Base-by-base conservation (phyloP, 257 asterid species). In the Penstemon barbatus region DNA sequence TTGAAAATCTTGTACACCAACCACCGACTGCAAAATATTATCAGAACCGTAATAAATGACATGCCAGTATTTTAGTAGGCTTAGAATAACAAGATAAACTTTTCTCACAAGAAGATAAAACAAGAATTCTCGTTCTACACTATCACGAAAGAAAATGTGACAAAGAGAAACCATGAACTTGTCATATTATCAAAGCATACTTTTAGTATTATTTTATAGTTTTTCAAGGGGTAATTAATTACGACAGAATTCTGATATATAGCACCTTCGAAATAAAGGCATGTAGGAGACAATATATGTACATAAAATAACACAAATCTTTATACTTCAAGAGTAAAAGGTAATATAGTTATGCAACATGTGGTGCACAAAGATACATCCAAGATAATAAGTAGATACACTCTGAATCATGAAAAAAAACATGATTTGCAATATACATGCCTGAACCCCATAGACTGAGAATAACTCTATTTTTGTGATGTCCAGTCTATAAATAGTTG, bases 361-460 rank as follows among this genome's bases (percentile, higher is more conserved):
- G 12, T 2, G 18, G 15, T 40, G 18, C 46, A 11, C 48, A 6
- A 19, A 25, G 7, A 25, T 37, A 19, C 54, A 60, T 19, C 59
- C 65, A 44, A 58, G 6, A 5, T 44, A 45, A 40, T 54, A 52
- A 60, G 61, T 43, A 50, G 46, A 57, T 49, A 57, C 65, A 57
- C 65, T 66, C 63, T 46, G 60, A 51, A 55, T 12, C 57, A 54
- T 33, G 67, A 15, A 40, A 66, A 48, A 13, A 61, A 69, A 15
- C 48, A 12, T 49, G 73, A 60, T 71, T 45, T 25, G 48, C 37
- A 68, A 60, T 54, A 33, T 61, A 83, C 92, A 71, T 84, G 80
- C 97, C 95, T 87, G 97, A 74, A 71, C 77, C 57, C 97, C 97
- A 42, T 89, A 87, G 66, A 84, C 83, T 1, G 95, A 87, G 77